These are phyloP conservation scores for Epichloe gansuensis DNA, from an alignment of 2,329 filamentous ascomycete species.

Conservation along the genomic window DNA sequence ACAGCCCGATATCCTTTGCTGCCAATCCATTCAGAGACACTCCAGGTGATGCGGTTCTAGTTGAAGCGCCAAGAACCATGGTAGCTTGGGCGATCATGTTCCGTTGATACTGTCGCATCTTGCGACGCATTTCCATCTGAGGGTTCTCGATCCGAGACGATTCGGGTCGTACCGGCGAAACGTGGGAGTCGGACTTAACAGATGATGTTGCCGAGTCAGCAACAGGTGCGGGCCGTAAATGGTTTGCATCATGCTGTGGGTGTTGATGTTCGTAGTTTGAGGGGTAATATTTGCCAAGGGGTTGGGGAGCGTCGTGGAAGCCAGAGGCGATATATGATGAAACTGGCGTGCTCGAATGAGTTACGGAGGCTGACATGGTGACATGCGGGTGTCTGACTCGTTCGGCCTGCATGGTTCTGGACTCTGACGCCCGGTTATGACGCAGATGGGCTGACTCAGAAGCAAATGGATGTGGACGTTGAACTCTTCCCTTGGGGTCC, in stretches of 20 bases:
- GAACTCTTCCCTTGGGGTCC: conserved; percentile 33
- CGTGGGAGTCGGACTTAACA: conserved; percentile 23
- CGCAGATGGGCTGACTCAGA: conserved; percentile 27
- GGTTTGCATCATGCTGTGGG: conserved; percentile 6
- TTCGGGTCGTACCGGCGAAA: conserved; percentile 11
- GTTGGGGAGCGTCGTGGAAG: conserved; percentile 32
- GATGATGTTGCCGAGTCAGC: conserved; percentile 18
- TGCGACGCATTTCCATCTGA: conserved; percentile 34
- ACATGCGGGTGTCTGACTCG: conserved; percentile 9
- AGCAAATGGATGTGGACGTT: conserved; percentile 40
- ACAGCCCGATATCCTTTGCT: conserved; percentile 26
- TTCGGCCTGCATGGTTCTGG: conserved; percentile 15
- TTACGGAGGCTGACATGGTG: conserved; percentile 11
- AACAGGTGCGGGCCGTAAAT: conserved; percentile 11
- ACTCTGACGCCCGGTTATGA: conserved; percentile 21
- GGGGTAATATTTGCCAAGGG: conserved; percentile 51
- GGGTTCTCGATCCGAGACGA: conserved; percentile 7
- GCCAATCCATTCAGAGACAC: conserved; percentile 23
- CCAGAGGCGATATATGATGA: conserved; percentile 39
- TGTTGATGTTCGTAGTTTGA: conserved; percentile 40
- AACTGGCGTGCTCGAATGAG: conserved; percentile 28
- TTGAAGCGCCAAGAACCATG: conserved; percentile 25
- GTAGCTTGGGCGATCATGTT: conserved; percentile 48
- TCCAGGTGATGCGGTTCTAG: conserved; percentile 14
- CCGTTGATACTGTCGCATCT: conserved; percentile 44